Percentiles rank a stretch among this genome's conserved stretches.
These are phyloP conservation scores for Orbilia ellipsospora DNA, from an alignment of 2,329 filamentous ascomycete genomes.

Conservation along the genomic window DNA sequence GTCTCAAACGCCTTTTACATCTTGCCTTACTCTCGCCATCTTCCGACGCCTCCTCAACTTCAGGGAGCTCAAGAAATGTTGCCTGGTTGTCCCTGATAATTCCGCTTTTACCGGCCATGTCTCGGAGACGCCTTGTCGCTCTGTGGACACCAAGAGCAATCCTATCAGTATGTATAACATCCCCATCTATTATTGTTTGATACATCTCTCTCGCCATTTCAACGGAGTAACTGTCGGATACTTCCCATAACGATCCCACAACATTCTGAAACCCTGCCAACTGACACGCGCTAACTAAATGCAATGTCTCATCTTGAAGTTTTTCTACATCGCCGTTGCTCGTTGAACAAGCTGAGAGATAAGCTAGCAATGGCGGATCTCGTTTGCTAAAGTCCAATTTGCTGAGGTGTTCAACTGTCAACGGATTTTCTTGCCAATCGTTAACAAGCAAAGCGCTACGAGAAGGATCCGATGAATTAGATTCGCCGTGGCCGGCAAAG, in stretches of 20 bases:
- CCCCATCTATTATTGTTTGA: conserved; percentile 5
- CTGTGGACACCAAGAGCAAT: conserved; percentile 15
- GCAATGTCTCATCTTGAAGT: conserved; percentile 7
- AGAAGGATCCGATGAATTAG: conserved; percentile 60
- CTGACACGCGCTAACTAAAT: conserved; percentile 16
- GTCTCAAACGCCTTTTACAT: neutral
- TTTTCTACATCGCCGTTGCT: neutral
- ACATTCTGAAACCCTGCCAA: conserved; percentile 24
- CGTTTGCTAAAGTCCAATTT: neutral
- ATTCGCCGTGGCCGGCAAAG: conserved; percentile 63
- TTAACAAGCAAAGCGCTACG: conserved; percentile 59
- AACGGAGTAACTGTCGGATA: conserved; percentile 56
- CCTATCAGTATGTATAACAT: neutral
- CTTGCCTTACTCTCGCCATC: neutral
- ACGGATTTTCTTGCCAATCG: conserved; percentile 7
- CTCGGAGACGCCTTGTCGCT: conserved; percentile 15
- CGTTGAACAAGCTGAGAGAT: conserved; percentile 24
- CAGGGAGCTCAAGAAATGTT: neutral
- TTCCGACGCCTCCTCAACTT: no score
- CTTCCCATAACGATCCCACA: conserved; percentile 63
- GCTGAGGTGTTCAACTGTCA: conserved; percentile 1
- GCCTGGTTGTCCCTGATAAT: neutral
- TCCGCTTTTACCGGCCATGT: neutral
- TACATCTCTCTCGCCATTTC: conserved; percentile 56
- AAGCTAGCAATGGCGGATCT: conserved; percentile 9